Evolutionary conservation across 768 basidiomycete genomes (phyloP), one percentile per base, ranked within the genome.

Genomic region (Chalciporus chontae): DNA sequence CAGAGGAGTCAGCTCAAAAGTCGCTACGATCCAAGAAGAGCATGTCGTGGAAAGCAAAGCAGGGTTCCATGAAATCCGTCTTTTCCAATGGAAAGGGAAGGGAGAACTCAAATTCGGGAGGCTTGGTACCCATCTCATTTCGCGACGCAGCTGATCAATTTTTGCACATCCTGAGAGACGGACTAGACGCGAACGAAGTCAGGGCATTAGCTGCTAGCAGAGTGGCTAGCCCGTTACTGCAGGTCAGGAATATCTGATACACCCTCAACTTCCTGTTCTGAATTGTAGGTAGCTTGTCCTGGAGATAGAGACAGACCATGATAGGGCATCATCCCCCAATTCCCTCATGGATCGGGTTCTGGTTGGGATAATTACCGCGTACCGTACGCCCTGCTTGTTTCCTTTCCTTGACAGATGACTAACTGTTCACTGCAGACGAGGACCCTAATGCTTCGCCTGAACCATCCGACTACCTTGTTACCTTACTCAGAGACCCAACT

Each of bases 341-440:
- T 92, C 89, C 11, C 75, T 96, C 17, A 83, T 94, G 80, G 94
- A 96, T 61, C 73, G 78, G 42, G 77, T 93, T 18, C 79, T 86
- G 14, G 81, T 83, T 13, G 94, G 93, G 27, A 71, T 91, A 21
- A 80, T 95, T 41, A 75, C 85, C 19, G 66, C 77, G 4, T 73
- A 76, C 43, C 70, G 90, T 91, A 63, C 52, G 84, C 8, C 13
- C 13, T 75, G 27, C 32, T 45, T 32, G 8, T 13, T 39, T 43
- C 29, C 14, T 10, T 45, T 5, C 14, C 8, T 45, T 23, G 13
- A 31, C 42, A 8, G n/a, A 40, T 44, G 50, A 24, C 43, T 50
- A 43, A 7, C 34, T 29, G 23, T 52, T 45, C 43, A 44, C 8
- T 24, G n/a, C 49, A 83, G 82, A 69, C 27, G 60, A 73, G 3